Conservation (phyloP, 2,329 filamentous ascomycete species). For the Colletotrichum sp. region DNA sequence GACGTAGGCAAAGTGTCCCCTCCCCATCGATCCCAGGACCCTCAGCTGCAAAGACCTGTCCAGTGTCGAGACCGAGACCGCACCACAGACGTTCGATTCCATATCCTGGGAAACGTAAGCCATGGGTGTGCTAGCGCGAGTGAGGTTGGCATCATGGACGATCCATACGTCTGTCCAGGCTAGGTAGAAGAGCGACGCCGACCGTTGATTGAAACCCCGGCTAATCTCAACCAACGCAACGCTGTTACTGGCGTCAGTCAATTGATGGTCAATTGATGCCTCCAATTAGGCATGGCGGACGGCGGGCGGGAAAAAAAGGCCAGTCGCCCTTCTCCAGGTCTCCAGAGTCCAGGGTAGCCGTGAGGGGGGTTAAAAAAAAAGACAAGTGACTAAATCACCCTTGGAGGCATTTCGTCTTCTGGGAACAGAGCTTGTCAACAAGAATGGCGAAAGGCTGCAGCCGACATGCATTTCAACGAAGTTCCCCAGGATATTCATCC, state of each 20-base stretch:
- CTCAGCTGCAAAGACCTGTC: background rate
- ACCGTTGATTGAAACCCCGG: background rate
- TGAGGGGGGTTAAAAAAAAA: background rate
- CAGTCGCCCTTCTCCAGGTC: background rate
- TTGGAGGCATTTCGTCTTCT: background rate
- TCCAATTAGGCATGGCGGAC: background rate
- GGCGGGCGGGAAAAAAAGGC: background rate
- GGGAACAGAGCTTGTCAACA: background rate
- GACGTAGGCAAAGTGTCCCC: background rate
- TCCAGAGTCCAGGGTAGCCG: background rate
- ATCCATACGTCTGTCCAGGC: background rate
- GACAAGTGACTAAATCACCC: background rate
- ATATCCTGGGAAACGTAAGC: background rate
- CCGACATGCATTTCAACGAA: background rate
- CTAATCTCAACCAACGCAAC: background rate
- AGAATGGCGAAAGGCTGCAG: background rate
- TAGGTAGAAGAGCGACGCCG: background rate
- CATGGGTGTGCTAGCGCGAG: background rate
- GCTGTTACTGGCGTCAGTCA: background rate
- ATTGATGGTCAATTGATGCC: background rate
- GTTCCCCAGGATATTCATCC: conserved; percentile 7
- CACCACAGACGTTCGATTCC: background rate
- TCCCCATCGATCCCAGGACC: background rate
- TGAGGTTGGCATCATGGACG: background rate
- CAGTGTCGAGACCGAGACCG: background rate